phyloP scores from a whole-genome alignment of 805 yeast genomes.

The Metschnikowia shivogae region DNA sequence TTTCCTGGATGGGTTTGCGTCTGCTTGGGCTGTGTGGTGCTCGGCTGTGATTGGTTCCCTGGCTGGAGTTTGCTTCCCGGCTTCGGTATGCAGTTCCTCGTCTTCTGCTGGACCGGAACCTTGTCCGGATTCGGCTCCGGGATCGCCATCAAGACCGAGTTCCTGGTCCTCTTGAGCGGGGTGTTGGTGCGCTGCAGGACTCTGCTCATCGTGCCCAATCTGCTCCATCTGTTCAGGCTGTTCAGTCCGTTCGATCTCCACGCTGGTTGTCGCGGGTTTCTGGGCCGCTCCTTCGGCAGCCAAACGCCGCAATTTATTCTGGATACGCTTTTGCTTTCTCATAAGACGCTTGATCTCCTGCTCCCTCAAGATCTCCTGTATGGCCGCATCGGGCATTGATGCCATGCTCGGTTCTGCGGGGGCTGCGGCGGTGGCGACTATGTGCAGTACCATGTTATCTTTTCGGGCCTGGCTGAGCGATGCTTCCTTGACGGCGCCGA shows the following conservation, averaged over 20 bases:
- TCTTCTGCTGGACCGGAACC: too few species aligned
- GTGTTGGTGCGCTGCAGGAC: too few species aligned
- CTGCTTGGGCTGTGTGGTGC: too few species aligned
- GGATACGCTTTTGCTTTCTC: constrained; percentile 1
- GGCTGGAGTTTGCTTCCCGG: too few species aligned
- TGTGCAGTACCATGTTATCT: constrained; percentile 18
- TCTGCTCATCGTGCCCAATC: too few species aligned
- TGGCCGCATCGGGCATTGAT: background rate
- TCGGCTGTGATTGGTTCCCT: too few species aligned
- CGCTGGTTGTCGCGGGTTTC: too few species aligned
- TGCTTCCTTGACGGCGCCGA: constrained; percentile 24
- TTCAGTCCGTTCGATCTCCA: too few species aligned
- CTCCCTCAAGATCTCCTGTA: background rate
- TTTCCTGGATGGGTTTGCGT: background rate
- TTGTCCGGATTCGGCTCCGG: too few species aligned
- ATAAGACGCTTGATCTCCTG: constrained; percentile 2
- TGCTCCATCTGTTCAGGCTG: background rate
- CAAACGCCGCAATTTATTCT: background rate
- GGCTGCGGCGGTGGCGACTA: constrained; percentile 9
- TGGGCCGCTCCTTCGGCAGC: background rate
- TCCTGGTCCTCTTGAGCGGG: too few species aligned
- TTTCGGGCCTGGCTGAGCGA: constrained; percentile 17
- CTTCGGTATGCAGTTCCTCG: too few species aligned
- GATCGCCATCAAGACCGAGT: too few species aligned
- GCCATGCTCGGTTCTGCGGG: constrained; percentile 4